A percentile compares a stretch with the other conserved stretches of the same genome.
Conservation (phyloP, 2,329 filamentous ascomycete species). For the Ramularia endophylla region DNA sequence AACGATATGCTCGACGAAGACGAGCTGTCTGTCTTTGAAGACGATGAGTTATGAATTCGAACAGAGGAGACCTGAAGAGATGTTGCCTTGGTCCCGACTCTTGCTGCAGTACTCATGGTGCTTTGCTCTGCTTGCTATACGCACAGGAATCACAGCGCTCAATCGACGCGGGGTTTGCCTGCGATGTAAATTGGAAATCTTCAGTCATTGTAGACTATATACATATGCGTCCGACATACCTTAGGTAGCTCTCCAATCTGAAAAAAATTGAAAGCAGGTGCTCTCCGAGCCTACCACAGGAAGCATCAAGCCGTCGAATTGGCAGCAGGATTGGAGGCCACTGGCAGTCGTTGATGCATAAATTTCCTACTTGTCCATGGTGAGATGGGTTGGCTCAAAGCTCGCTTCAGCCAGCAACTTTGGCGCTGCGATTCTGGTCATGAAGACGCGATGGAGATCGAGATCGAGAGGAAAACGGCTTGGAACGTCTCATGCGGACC, state of each 20-base stretch:
- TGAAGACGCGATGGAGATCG: too few species aligned
- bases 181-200: conserved; percentile 22
- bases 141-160: conserved; percentile 1
- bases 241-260: conserved; percentile 21
- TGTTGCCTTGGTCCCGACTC: conserved; percentile 1
- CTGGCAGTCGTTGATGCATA: too few species aligned
- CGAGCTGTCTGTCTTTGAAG: conserved; percentile 22
- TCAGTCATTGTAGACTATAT: conserved; percentile 17
- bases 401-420: too few species aligned
- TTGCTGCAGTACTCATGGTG: neutral
- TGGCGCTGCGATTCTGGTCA: too few species aligned
- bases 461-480: too few species aligned
- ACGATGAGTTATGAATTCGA: conserved; percentile 1
- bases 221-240: neutral
- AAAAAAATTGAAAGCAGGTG: conserved; percentile 2
- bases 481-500: too few species aligned
- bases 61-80: neutral
- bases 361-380: too few species aligned
- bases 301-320: too few species aligned
- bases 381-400: too few species aligned
- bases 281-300: too few species aligned
- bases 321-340: too few species aligned
- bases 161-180: conserved; percentile 7
- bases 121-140: conserved; percentile 1
- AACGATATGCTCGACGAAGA: conserved; percentile 21